Evolutionary conservation across 371 early-diverging fungal species (phyloP).

Genomic region (Circinella minor): DNA sequence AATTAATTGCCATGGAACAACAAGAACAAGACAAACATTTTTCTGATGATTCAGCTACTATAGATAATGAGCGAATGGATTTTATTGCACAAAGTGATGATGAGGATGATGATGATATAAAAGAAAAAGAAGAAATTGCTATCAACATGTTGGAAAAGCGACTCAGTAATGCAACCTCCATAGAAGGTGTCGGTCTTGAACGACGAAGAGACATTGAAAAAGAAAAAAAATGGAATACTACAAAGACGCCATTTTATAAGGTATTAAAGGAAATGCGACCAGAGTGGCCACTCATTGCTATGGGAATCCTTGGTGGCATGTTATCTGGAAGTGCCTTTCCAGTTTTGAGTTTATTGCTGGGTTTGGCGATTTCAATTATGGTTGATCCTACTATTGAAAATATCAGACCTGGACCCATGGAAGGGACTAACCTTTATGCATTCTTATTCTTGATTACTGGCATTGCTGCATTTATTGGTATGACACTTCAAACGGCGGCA

Average conservation of each 20-base stretch:
- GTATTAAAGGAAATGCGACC: constrained; percentile 42
- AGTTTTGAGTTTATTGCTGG: constrained; percentile 36
- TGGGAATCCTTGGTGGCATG: constrained; percentile 51
- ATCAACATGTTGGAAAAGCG: background rate
- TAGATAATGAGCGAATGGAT: constrained; percentile 13
- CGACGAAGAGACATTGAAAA: constrained; percentile 28
- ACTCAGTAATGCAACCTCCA: background rate
- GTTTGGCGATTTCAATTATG: constrained; percentile 20
- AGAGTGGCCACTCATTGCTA: constrained; percentile 41
- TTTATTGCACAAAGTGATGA: background rate
- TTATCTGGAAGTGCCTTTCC: constrained; percentile 53
- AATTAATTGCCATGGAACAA: constrained; percentile 35
- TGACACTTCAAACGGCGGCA: constrained; percentile 24
- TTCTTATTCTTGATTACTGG: constrained; percentile 69
- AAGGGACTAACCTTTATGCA: constrained; percentile 67
- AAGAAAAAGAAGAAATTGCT: background rate
- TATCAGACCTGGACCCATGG: constrained; percentile 27
- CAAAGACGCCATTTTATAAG: constrained; percentile 41
- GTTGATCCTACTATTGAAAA: constrained; percentile 14
- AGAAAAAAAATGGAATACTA: constrained; percentile 19
- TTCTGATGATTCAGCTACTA: background rate
- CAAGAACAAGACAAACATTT: constrained; percentile 14
- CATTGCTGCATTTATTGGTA: constrained; percentile 42
- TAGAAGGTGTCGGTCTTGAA: constrained; percentile 19
- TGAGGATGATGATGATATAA: background rate